Evolutionary conservation across 257 asterid species (phyloP), one percentile per base, ranked within the genome.

Genomic region (Ballota nigra): DNA sequence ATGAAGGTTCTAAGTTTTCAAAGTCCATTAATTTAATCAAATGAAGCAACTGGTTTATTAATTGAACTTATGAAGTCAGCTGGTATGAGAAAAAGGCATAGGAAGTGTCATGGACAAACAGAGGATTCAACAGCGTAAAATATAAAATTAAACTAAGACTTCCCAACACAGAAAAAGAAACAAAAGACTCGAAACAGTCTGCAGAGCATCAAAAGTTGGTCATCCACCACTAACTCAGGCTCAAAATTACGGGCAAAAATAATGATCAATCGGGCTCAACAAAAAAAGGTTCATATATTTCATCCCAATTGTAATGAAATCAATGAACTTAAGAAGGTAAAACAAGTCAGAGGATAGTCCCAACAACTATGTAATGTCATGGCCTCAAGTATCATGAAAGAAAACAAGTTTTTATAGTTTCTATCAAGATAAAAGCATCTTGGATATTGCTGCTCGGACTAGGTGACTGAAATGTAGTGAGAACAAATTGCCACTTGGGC

Each of bases 331-430:
- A 0, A 7, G 51, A 38, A 58, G 24, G 60, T 13, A 26, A 24
- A 15, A 40, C n/a, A 58, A 28, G 62, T 45, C 57, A 16, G 31
- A 13, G 10, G 26, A 70, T 56, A 56, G 40, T 57, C 31, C 26
- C 57, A 58, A 3, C n/a, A 49, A 61, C 56, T 22, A 11, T 7
- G 68, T 33, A 4, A 33, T 36, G 34, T 12, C 36, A 59, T 19
- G 36, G 49, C 38, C 34, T 58, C 58, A 10, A 63, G 65, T 62
- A 69, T 59, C 69, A 69, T 33, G 47, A 53, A 68, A 13, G 11
- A 41, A 36, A 19, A 34, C 19, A 67, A 43, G 33, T 68, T 19
- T 33, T 47, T 71, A 57, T 22, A 45, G 53, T 16, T 51, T 19
- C 59, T 20, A 36, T 57, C 61, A 66, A 63, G 60, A 68, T 22